These are phyloP conservation scores for Tylopilus sp. DNA, from an alignment of 768 basidiomycete genomes.

Conservation along the genomic window DNA sequence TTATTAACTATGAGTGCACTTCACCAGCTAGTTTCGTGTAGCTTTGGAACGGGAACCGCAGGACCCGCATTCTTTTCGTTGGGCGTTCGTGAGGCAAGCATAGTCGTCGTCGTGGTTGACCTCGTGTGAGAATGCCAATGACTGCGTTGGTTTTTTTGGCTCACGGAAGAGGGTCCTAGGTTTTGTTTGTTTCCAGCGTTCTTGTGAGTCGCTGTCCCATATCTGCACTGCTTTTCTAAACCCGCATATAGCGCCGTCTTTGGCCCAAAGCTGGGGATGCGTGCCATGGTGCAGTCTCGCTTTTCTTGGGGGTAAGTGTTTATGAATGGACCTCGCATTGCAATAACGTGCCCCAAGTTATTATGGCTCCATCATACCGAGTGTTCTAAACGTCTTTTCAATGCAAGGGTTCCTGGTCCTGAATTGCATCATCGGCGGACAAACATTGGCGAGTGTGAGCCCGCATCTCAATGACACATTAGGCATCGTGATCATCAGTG, in stretches of 20 bases:
- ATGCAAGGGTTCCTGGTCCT: conserved; percentile 57
- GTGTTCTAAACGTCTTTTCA: conserved; percentile 46
- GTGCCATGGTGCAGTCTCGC: conserved; percentile 56
- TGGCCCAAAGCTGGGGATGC: conserved; percentile 52
- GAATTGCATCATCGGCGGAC: conserved; percentile 61
- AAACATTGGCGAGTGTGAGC: conserved; percentile 51
- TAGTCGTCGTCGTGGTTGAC: conserved; percentile 42
- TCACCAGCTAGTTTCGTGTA: conserved; percentile 13
- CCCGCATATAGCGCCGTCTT: conserved; percentile 39
- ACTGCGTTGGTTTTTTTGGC: neutral
- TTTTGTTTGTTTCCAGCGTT: conserved; percentile 35
- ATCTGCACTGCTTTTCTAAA: neutral
- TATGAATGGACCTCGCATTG: conserved; percentile 10
- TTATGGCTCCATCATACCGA: conserved; percentile 38
- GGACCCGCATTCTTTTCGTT: conserved; percentile 51
- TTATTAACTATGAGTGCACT: no score
- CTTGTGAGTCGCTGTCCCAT: conserved; percentile 28
- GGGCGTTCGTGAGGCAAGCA: conserved; percentile 40
- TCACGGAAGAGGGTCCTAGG: conserved; percentile 19
- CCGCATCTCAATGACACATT: conserved; percentile 27
- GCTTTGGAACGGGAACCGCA: conserved; percentile 47
- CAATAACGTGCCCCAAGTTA: conserved; percentile 29
- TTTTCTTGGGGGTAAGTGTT: conserved; percentile 47
- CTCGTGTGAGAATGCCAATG: conserved; percentile 33
- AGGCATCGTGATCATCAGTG: conserved; percentile 32